phyloP scores from a whole-genome alignment of 1,284 basidiomycete genomes.

The Ustilago curta region DNA sequence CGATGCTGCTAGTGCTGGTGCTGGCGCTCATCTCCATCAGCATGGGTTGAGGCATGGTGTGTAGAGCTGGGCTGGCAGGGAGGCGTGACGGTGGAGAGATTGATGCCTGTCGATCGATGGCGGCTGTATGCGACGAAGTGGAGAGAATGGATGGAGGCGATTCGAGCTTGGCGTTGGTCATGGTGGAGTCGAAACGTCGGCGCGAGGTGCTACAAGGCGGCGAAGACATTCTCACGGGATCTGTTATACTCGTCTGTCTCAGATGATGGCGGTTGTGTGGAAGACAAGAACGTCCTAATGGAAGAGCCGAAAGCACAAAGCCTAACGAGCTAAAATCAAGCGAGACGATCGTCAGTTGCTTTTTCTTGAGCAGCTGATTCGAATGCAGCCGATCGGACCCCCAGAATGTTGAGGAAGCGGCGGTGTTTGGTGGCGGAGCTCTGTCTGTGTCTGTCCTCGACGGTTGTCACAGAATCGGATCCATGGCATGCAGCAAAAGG shows the following conservation, averaged over 20 bases:
- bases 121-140: constrained; percentile 11
- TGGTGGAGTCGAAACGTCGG: constrained; percentile 8
- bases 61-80: not conserved
- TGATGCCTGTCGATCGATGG: constrained; percentile 1
- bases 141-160: constrained; percentile 27
- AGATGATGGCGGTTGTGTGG: not conserved
- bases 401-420: too few species aligned
- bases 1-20: constrained; percentile 33
- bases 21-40: constrained; percentile 27
- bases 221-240: not conserved
- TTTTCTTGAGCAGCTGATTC: constrained; percentile 1
- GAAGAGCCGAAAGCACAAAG: constrained; percentile 6
- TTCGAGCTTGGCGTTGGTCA: constrained; percentile 15
- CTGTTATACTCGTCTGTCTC: not conserved
- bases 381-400: constrained; percentile 2
- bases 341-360: constrained; percentile 1
- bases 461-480: too few species aligned
- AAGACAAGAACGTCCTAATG: not conserved
- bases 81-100: constrained; percentile 13
- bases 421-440: too few species aligned
- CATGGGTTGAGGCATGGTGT: constrained; percentile 16
- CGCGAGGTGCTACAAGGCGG: not conserved
- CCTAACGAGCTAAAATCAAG: not conserved
- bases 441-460: too few species aligned
- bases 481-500: too few species aligned